Evolutionary conservation across 768 basidiomycete species (phyloP).

Genomic region (Punctularia strigosozonata): DNA sequence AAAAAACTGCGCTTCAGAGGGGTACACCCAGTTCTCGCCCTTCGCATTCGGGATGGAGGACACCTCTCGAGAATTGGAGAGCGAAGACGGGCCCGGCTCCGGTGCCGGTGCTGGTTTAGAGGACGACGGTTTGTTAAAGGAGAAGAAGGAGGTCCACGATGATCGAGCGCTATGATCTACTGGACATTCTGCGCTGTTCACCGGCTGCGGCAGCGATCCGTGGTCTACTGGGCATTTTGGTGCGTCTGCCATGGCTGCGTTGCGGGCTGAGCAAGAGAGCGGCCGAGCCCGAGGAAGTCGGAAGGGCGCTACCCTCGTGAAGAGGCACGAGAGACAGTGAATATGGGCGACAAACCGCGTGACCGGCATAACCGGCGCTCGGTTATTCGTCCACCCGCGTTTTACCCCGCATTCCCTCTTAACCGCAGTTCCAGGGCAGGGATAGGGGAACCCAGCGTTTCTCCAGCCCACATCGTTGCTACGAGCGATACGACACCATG

Average conservation of each 20-base stretch:
- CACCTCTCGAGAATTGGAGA: constrained; percentile 66
- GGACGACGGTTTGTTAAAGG: constrained; percentile 13
- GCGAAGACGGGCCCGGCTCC: constrained; percentile 12
- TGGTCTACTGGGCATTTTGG: constrained; percentile 45
- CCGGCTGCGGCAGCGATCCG: constrained; percentile 12
- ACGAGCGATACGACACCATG: constrained; percentile 36
- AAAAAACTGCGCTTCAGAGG: constrained; percentile 97
- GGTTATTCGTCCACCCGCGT: too few species aligned
- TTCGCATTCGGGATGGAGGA: constrained; percentile 78
- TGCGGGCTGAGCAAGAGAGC: background rate
- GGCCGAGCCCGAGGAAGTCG: too few species aligned
- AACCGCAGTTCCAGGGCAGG: too few species aligned
- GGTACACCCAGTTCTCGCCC: constrained; percentile 89
- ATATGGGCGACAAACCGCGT: too few species aligned
- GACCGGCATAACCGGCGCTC: too few species aligned
- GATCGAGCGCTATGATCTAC: constrained; percentile 48
- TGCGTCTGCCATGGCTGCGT: background rate
- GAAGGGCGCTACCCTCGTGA: too few species aligned
- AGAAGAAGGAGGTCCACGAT: constrained; percentile 11
- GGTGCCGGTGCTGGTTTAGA: constrained; percentile 18
- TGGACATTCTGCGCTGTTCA: constrained; percentile 41
- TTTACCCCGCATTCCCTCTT: too few species aligned
- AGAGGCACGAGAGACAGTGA: too few species aligned
- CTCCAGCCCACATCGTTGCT: too few species aligned
- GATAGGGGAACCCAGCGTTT: too few species aligned